phyloP scores from a whole-genome alignment of 2,329 filamentous ascomycete species.

The Dothistroma pini region DNA sequence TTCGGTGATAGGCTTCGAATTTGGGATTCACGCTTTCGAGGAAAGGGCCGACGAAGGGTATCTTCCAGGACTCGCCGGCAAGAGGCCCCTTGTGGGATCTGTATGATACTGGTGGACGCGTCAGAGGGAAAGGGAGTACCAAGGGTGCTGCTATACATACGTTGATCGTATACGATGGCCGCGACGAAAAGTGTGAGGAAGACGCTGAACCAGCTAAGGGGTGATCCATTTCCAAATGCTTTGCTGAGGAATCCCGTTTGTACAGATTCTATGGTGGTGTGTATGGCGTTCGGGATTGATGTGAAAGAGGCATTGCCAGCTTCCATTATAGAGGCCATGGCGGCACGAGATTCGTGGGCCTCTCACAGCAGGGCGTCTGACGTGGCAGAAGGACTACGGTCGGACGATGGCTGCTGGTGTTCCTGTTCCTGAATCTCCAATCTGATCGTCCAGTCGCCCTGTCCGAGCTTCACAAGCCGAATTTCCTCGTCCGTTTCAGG shows the following conservation, averaged over 20 bases:
- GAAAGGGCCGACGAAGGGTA: conserved; percentile 76
- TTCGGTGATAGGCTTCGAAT: conserved; percentile 84
- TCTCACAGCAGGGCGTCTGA: neutral
- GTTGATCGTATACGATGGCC: conserved; percentile 81
- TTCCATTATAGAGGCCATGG: conserved; percentile 33
- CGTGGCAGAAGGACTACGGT: neutral
- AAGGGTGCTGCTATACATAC: conserved; percentile 52
- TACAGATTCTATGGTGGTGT: conserved; percentile 64
- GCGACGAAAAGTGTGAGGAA: conserved; percentile 66
- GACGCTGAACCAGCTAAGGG: conserved; percentile 58
- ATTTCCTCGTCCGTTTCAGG: neutral
- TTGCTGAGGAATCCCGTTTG: conserved; percentile 51
- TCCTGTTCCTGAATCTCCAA: neutral
- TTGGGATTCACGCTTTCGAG: conserved; percentile 87
- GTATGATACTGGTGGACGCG: conserved; percentile 42
- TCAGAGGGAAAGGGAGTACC: conserved; percentile 16
- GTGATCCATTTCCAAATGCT: conserved; percentile 51
- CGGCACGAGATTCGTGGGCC: conserved; percentile 4
- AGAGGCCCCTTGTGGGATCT: conserved; percentile 46
- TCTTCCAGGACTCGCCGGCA: conserved; percentile 46
- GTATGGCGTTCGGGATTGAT: conserved; percentile 39
- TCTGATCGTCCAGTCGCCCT: neutral
- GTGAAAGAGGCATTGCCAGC: conserved; percentile 33
- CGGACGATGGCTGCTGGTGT: neutral
- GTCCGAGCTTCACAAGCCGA: neutral